Evolutionary conservation across 306 rosid genomes (phyloP), one percentile per base, ranked within the genome.

Genomic region (Casuarina cunninghamiana): DNA sequence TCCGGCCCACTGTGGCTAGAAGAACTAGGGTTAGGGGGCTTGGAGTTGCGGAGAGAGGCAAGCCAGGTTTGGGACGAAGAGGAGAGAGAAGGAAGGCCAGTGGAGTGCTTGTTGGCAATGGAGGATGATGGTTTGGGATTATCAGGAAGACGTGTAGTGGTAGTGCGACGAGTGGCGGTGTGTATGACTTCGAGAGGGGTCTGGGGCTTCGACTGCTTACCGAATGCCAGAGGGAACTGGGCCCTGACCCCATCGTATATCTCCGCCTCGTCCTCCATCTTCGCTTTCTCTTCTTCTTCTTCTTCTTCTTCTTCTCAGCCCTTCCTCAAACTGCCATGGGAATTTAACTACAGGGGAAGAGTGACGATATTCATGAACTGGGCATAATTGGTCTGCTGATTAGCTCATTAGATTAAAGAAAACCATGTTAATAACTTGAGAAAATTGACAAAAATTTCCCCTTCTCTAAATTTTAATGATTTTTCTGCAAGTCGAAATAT

Each of bases 181-280:
- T 95, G 98, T 41, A 92, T 88, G 53, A 88, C 77, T 86, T 95
- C 98, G 55, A 92, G 96, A 78, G 98, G 65, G 54, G 92, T 89
- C 77, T 89, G 92, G 6, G 96, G 70, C 67, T 95, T 95, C 11
- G 97, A 83, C 86, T 95, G 97, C 83, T 95, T 95, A 8, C 98
- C 98, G 75, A 92, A 95, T 0, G 90, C 49, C 4, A 92, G 68
- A 83, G 98, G 98, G 75, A 95, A 95, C 53, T 88, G 90, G 67
- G 97, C 91, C 79, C 97, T 75, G 12, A 44, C 69, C 3, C 97
- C 98, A 51, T 92, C 91, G 85, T 83, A 91, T 19, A 92, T 88
- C 57, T 95, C 97, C 19, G 85, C 97, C 0, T 87, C 91, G 51
- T 92, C 97, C 75, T 88, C 98, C 82, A 85, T 84, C 35, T 63